These are phyloP conservation scores for Annona squamosa DNA, from an alignment of 164 flowering plant genomes.

Conservation along the genomic window DNA sequence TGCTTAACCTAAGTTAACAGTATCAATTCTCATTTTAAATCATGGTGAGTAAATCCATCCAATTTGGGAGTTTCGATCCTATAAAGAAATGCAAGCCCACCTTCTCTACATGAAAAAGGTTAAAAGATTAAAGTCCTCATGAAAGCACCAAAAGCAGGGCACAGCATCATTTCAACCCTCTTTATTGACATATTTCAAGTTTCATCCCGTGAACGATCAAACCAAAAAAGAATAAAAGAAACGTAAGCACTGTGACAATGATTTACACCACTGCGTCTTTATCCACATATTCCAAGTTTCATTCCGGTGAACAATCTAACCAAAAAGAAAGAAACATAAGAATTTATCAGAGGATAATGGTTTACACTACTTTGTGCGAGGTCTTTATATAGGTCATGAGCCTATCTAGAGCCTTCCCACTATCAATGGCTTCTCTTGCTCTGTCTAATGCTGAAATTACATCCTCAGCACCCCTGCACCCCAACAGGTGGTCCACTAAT, in stretches of 20 bases:
- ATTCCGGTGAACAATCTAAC: not conserved
- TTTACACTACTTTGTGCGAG: slow-evolving; percentile 47
- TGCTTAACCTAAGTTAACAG: too few relatives aligned
- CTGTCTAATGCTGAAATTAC: slow-evolving; percentile 61
- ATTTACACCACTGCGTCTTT: too few relatives aligned
- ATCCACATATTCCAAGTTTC: not conserved
- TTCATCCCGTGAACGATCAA: not conserved
- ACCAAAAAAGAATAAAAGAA: not conserved
- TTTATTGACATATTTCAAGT: not conserved
- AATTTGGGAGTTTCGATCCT: too few relatives aligned
- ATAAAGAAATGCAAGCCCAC: too few relatives aligned
- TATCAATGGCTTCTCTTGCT: slow-evolving; percentile 96
- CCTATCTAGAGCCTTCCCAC: slow-evolving; percentile 72
- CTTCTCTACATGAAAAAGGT: too few relatives aligned
- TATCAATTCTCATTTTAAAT: too few relatives aligned
- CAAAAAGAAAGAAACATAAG: not conserved
- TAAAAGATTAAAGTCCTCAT: too few relatives aligned
- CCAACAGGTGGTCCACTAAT: slow-evolving; percentile 92
- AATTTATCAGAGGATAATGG: not conserved
- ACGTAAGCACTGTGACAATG: not conserved
- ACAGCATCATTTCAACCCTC: not conserved
- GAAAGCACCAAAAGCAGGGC: too few relatives aligned
- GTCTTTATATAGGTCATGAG: slow-evolving; percentile 67
- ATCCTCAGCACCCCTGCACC: slow-evolving; percentile 86
- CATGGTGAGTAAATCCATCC: too few relatives aligned